These are phyloP conservation scores for Cinnamomum chago DNA, from an alignment of 164 flowering plant genomes.

Conservation along the genomic window DNA sequence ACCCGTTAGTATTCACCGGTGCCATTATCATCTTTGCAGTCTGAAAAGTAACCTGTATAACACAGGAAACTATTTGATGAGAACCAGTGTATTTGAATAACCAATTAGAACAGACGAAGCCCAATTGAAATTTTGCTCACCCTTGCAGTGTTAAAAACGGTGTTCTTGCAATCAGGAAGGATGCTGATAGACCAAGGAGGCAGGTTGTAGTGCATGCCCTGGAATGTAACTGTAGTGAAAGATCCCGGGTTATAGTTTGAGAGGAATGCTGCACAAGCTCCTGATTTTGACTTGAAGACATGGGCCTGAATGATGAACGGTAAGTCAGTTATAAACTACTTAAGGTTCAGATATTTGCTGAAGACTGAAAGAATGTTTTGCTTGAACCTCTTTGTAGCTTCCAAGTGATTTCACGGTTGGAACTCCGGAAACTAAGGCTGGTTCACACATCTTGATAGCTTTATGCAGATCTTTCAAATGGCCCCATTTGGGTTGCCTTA, in stretches of 20 bases:
- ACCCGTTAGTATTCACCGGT: constrained; percentile 26
- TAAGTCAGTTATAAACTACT: not conserved
- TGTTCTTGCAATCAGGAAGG: constrained; percentile 88
- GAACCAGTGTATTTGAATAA: not conserved
- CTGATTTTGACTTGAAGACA: constrained; percentile 52
- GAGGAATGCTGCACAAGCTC: constrained; percentile 86
- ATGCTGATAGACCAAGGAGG: constrained; percentile 96
- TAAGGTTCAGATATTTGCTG: not conserved
- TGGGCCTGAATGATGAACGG: constrained; percentile 45
- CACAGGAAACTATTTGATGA: not conserved
- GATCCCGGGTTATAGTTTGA: constrained; percentile 57
- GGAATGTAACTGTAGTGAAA: constrained; percentile 51
- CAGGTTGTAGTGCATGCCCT: constrained; percentile 49
- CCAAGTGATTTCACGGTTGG: constrained; percentile 50
- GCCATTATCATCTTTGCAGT: constrained; percentile 46
- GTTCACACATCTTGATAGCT: constrained; percentile 81
- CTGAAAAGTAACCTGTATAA: constrained; percentile 53
- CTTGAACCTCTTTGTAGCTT: constrained; percentile 59
- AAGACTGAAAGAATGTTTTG: not conserved
- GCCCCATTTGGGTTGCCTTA: constrained; percentile 78
- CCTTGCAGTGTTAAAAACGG: constrained; percentile 80
- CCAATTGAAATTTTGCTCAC: constrained; percentile 29
- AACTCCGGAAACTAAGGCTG: constrained; percentile 73
- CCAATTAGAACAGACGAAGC: no score
- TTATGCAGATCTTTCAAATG: constrained; percentile 81